Evolutionary conservation across 805 yeast genomes (phyloP).

Genomic region (Candida maris): DNA sequence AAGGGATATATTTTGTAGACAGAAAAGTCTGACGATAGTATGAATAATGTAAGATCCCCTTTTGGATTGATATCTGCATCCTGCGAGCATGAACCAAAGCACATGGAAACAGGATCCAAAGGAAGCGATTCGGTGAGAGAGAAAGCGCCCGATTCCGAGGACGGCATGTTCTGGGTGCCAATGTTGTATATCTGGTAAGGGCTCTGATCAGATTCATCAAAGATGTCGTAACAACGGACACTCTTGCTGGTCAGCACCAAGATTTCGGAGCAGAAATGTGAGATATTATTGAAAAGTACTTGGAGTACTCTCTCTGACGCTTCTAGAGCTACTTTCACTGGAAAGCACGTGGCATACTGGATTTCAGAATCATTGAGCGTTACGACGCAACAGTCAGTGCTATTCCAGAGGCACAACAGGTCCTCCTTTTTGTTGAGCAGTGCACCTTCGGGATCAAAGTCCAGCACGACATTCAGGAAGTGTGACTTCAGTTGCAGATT

Average conservation of each 20-base stretch:
- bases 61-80: slow-evolving; percentile 18
- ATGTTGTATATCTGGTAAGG: slow-evolving; percentile 6
- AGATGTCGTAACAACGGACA: slow-evolving; percentile 36
- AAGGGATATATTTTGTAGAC: slow-evolving; percentile 63
- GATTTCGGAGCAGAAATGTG: slow-evolving; percentile 40
- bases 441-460: slow-evolving; percentile 26
- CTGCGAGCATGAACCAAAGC: slow-evolving; percentile 39
- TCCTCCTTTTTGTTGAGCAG: slow-evolving; percentile 24
- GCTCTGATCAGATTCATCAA: slow-evolving; percentile 18
- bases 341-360: slow-evolving; percentile 8
- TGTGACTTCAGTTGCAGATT: slow-evolving; percentile 9
- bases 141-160: background rate
- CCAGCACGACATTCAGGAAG: slow-evolving; percentile 12
- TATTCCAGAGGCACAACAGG: slow-evolving; percentile 25
- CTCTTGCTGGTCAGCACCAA: slow-evolving; percentile 38
- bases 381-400: slow-evolving; percentile 13
- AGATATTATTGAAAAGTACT: slow-evolving; percentile 43
- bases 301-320: slow-evolving; percentile 31
- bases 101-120: slow-evolving; percentile 38
- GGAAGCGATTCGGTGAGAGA: slow-evolving; percentile 6
- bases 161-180: background rate
- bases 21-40: slow-evolving; percentile 55
- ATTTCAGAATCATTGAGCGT: slow-evolving; percentile 22
- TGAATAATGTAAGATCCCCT: slow-evolving; percentile 51
- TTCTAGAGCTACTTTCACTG: slow-evolving; percentile 9